Conservation (phyloP, 495 filamentous ascomycete species). For the Margaritispora aquatica region DNA sequence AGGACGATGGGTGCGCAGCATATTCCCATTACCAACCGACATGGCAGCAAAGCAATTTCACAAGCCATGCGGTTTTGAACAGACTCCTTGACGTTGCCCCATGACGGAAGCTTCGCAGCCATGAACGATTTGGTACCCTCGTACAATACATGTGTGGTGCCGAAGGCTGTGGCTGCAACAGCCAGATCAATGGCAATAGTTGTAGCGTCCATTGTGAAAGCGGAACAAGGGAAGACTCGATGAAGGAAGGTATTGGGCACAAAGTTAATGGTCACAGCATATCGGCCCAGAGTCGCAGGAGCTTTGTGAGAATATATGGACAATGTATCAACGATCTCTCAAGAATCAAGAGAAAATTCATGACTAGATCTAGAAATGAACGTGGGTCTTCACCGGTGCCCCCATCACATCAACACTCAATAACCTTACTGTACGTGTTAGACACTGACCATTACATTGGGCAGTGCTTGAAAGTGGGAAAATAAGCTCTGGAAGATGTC, state of each 20-base stretch:
- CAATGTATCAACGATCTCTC: neutral
- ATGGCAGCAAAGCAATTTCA: neutral
- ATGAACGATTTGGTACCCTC: neutral
- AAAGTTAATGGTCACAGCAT: neutral
- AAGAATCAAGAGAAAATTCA: neutral
- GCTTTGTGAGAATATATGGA: neutral
- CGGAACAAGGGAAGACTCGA: neutral
- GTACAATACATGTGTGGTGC: neutral
- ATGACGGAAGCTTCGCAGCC: neutral
- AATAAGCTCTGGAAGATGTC: neutral
- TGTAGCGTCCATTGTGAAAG: neutral
- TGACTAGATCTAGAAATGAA: neutral
- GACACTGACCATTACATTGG: neutral
- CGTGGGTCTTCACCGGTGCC: neutral
- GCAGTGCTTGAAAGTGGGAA: neutral
- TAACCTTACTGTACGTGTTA: neutral
- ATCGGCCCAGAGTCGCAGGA: neutral
- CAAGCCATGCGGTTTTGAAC: neutral
- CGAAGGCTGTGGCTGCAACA: neutral
- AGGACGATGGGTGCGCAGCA: neutral
- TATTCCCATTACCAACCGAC: neutral
- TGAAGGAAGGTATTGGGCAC: neutral
- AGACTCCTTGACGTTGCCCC: neutral
- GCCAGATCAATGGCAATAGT: neutral
- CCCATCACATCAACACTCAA: neutral